Evolutionary conservation across 768 basidiomycete genomes (phyloP).

Genomic region (Xanthoconium stramineum): DNA sequence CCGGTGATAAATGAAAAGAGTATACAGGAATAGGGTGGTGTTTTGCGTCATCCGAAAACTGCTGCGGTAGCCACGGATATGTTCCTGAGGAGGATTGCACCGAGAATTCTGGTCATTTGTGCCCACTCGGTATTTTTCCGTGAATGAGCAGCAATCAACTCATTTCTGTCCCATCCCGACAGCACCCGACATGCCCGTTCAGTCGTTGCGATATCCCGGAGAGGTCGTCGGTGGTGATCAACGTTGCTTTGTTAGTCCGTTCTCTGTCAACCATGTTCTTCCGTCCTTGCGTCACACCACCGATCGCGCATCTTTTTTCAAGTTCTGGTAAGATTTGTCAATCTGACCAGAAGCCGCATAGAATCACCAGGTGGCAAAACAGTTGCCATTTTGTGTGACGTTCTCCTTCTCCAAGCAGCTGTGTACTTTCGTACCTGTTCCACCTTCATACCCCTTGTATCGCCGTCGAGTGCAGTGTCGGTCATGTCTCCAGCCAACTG

Average conservation of each 20-base stretch:
- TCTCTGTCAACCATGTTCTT: slow-evolving; percentile 14
- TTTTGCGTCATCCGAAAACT: slow-evolving; percentile 11
- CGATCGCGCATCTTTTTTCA: slow-evolving; percentile 1
- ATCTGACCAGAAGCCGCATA: slow-evolving; percentile 6
- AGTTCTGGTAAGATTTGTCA: slow-evolving; percentile 15
- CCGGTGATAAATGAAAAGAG: slow-evolving; percentile 26
- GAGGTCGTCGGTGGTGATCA: slow-evolving; percentile 7
- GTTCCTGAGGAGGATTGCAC: slow-evolving; percentile 25
- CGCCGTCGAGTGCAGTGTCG: slow-evolving; percentile 6
- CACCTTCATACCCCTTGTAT: slow-evolving; percentile 11
- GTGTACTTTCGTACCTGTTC: slow-evolving; percentile 4
- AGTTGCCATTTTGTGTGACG: slow-evolving; percentile 12
- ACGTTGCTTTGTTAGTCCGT: slow-evolving; percentile 6
- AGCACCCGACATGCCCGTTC: background rate
- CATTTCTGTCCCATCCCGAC: background rate
- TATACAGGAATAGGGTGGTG: slow-evolving; percentile 12
- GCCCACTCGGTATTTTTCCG: slow-evolving; percentile 10
- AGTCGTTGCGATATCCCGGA: background rate
- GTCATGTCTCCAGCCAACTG: slow-evolving; percentile 5
- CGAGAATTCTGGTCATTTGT: slow-evolving; percentile 12
- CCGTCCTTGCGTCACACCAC: slow-evolving; percentile 7
- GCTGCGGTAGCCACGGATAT: slow-evolving; percentile 21
- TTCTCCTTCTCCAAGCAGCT: slow-evolving; percentile 5
- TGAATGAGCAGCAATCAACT: slow-evolving; percentile 12
- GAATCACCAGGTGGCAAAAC: slow-evolving; percentile 3